Evolutionary conservation across 352 stramenopile species (phyloP).

Genomic region (Pythium myriotylum): DNA sequence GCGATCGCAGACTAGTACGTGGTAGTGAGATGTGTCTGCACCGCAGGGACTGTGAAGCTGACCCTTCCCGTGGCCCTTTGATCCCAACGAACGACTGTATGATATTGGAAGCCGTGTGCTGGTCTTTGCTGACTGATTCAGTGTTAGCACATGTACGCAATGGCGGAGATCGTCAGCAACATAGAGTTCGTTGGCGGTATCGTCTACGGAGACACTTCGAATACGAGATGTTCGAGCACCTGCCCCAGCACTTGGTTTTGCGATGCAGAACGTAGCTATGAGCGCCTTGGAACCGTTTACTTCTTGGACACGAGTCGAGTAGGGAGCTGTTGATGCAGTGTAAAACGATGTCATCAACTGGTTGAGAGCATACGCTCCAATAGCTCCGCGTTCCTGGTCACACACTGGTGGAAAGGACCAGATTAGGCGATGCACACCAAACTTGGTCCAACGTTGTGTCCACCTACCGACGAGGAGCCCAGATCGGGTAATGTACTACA

Average conservation of each 20-base stretch:
- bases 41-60: slow-evolving; percentile 47
- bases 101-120: slow-evolving; percentile 8
- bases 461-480: slow-evolving; percentile 25
- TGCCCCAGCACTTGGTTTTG: background rate
- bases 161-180: slow-evolving; percentile 57
- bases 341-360: slow-evolving; percentile 10
- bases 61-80: slow-evolving; percentile 32
- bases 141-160: slow-evolving; percentile 45
- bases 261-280: background rate
- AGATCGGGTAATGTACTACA: slow-evolving; percentile 22
- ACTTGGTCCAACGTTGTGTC: background rate
- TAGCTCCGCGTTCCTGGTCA: background rate
- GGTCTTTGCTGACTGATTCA: slow-evolving; percentile 22
- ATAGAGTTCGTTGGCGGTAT: slow-evolving; percentile 60
- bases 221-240: background rate
- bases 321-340: too few relatives aligned
- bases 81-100: slow-evolving; percentile 32
- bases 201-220: slow-evolving; percentile 50
- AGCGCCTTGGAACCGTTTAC: background rate
- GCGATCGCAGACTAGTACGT: slow-evolving; percentile 62
- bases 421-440: background rate
- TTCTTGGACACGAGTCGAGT: background rate
- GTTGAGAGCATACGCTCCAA: slow-evolving; percentile 20
- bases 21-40: slow-evolving; percentile 69
- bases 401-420: slow-evolving; percentile 12